Conservation (phyloP, 345 rosid species). For the Litchi chinensis region DNA sequence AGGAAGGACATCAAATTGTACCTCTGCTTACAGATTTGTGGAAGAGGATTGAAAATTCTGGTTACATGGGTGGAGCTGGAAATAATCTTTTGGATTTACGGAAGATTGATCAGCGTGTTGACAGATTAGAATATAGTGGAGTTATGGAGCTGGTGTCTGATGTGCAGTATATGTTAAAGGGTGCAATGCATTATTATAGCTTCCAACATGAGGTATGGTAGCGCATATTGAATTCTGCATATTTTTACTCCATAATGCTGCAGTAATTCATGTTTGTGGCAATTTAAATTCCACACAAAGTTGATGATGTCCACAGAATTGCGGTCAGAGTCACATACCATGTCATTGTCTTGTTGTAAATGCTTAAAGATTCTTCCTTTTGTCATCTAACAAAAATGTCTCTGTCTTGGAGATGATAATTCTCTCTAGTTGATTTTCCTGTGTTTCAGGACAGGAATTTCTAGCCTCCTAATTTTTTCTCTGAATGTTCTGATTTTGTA, state of each 20-base stretch:
- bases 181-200: conserved; percentile 84
- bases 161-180: conserved; percentile 83
- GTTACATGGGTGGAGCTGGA: conserved; percentile 63
- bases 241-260: not conserved
- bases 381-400: conserved; percentile 5
- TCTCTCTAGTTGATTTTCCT: not conserved
- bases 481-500: conserved; percentile 18
- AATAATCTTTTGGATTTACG: conserved; percentile 74
- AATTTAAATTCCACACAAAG: not conserved
- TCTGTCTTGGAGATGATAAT: not conserved
- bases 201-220: conserved; percentile 88
- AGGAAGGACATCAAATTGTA: conserved; percentile 94
- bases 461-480: conserved; percentile 10
- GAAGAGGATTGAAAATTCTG: conserved; percentile 77
- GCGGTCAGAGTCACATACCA: not conserved
- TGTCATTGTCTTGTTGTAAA: not conserved
- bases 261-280: not conserved
- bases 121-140: conserved; percentile 73
- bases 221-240: not conserved
- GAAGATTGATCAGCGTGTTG: conserved; percentile 88
- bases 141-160: conserved; percentile 90
- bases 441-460: not conserved
- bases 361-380: not conserved
- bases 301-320: not conserved
- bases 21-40: conserved; percentile 89